Evolutionary conservation across 2,329 filamentous ascomycete genomes (phyloP), one percentile per base, ranked within the genome.

Genomic region (Aureobasidium vineae): DNA sequence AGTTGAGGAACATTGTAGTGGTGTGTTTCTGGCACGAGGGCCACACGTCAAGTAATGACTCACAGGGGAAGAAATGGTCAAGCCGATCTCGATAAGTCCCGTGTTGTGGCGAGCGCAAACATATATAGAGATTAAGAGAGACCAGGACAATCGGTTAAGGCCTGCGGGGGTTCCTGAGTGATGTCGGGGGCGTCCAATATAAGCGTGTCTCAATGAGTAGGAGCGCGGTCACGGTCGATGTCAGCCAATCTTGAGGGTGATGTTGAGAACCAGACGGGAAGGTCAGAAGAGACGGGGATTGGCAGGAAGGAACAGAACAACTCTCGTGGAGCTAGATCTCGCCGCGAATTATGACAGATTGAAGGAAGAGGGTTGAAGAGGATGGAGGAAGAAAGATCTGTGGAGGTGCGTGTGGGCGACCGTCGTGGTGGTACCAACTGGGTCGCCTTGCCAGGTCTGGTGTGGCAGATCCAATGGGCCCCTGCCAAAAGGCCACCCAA

Each of bases 1-100:
- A 45, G 53, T 69, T 68, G 45, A 66, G 38, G 19, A 60, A 59
- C 68, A 69, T 69, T n/a, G 13, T 33, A 23, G 41, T 28, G 28
- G 57, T 23, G 28, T 49, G 31, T 16, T 49, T 19, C 40, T 45
- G 56, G 41, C 56, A 41, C 56, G 19, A 59, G 26, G 40, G 38
- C 56, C 56, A 45, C 38, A 31, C 56, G 40, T 59, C 53, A 33
- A 59, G 8, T 15, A 33, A 26, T 28, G 54, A 33, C 38, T 31
- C 56, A 38, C 26, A 26, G 36, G 33, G 21, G 28, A 31, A 49
- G 21, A 38, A 31, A 49, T 13, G 16, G 38, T 36, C 43, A 61
- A n/a, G 45, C 31, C n/a, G 43, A 31, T 61, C 43, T 36, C 21
- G 13, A 38, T 5, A 16, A 19, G 41, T 38, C 28, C n/a, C 57